Base-by-base conservation (phyloP, 108 stramenopile genomes). In the Tribonema minus region DNA sequence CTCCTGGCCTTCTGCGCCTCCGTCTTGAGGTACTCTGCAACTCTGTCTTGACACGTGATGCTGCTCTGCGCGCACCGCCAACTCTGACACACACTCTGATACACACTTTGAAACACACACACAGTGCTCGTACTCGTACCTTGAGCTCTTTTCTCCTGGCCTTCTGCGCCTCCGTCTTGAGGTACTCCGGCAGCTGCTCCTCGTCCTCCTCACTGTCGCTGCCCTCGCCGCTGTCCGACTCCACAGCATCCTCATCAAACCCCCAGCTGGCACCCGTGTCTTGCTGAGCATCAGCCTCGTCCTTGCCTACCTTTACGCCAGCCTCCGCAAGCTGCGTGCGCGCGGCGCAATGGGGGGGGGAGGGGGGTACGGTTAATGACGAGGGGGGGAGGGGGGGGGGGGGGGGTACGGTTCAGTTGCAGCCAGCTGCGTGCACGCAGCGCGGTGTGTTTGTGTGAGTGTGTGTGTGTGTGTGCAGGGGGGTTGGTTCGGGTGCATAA, bases 161-260 rank as follows among this genome's bases (percentile, higher is more conserved):
- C 37, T 71, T 69, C 31, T 80, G 68, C 2, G 79, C 68, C 25
- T 62, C 61, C 9, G 61, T 80, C 33, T 80, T 70, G 32, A 80
- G 41, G 61, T 80, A 80, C 36, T 80, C 79, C 0, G 79, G 79
- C 28, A 80, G 62, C 33, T 80, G 67, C 32, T 61, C 79, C 70
- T 80, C 70, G 23, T 39, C 63, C 32, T 37, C 62, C 12, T 23
- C 40, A 46, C 65, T 54, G 12, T 67, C 74, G 20, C 25, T 41
- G 54, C 58, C 74, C 27, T 71, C 79, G 3, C 62, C 79, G 0
- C 69, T 68, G 9, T 80, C 79, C 54, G 68, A 67, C 36, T 31
- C 70, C 39, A 69, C 77, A 30, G 79, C 79, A 70, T 80, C 79
- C 36, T 80, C 79, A 34, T 63, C 79, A 40, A 80, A 70, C 23